Percentiles rank a stretch among this genome's conserved stretches.
Conservation (phyloP, 495 filamentous ascomycete species). For the Wilcoxina mikolae region DNA sequence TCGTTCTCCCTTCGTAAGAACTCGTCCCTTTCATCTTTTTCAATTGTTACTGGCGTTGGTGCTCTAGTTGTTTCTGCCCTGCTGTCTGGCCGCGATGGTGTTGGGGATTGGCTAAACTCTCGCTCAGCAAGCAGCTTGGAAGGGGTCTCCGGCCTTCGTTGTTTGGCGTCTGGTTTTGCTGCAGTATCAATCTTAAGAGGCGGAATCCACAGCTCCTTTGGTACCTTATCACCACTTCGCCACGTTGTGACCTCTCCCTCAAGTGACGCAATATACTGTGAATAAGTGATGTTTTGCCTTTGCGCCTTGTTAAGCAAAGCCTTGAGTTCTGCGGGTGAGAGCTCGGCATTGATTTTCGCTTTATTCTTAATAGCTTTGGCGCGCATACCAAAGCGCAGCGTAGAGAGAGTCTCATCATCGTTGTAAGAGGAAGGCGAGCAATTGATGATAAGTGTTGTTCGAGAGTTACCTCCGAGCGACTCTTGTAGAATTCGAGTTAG, state of each 20-base stretch:
- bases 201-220: conserved; percentile 67
- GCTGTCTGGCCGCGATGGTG: conserved; percentile 51
- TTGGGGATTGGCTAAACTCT: conserved; percentile 35
- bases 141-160: conserved; percentile 62
- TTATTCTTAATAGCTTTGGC: conserved; percentile 99
- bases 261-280: conserved; percentile 67
- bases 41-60: conserved; percentile 54
- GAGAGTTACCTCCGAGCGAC: conserved; percentile 87
- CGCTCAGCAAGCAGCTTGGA: conserved; percentile 48
- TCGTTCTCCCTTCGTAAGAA: conserved; percentile 93
- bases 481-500: conserved; percentile 95
- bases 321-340: conserved; percentile 91
- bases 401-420: conserved; percentile 86
- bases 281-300: conserved; percentile 72
- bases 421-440: conserved; percentile 98
- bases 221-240: conserved; percentile 76
- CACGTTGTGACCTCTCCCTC: conserved; percentile 74
- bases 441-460: conserved; percentile 95
- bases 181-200: conserved; percentile 40
- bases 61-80: conserved; percentile 17
- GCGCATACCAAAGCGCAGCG: conserved; percentile 85
- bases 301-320: conserved; percentile 80
- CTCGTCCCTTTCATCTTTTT: conserved; percentile 94
- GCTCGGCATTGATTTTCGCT: conserved; percentile 96
- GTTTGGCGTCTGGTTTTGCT: conserved; percentile 46